phyloP scores from a whole-genome alignment of 2,329 filamentous ascomycete genomes.

The Proliferodiscus dingleyae region DNA sequence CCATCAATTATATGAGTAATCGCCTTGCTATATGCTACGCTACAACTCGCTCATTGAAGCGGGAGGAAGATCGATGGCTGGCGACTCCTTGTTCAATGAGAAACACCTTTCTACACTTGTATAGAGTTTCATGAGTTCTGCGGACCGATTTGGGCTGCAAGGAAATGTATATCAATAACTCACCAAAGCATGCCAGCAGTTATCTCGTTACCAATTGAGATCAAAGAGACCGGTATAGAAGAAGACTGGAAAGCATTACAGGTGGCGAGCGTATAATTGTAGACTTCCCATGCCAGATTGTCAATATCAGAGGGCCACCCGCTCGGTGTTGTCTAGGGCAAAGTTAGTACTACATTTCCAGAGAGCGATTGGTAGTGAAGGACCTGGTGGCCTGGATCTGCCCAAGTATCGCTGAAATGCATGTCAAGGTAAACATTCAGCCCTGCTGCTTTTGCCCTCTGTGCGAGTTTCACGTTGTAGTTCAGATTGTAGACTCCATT shows the following conservation, averaged over 20 bases:
- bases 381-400: conserved; percentile 59
- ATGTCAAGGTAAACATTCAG: conserved; percentile 55
- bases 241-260: conserved; percentile 55
- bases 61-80: no score
- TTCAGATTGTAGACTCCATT: conserved; percentile 62
- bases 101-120: no score
- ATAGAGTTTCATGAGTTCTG: no score
- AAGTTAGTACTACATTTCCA: not conserved
- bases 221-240: conserved; percentile 52
- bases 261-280: conserved; percentile 63
- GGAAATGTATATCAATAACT: no score
- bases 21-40: no score
- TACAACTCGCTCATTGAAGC: no score
- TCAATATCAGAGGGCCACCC: conserved; percentile 60
- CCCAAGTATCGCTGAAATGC: conserved; percentile 67
- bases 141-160: no score
- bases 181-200: conserved; percentile 57
- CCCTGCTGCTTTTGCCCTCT: conserved; percentile 58
- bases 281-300: conserved; percentile 55
- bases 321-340: conserved; percentile 44
- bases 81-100: no score
- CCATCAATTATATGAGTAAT: no score
- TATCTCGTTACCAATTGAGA: conserved; percentile 73
- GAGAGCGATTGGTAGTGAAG: conserved; percentile 3
- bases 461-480: conserved; percentile 66